Conservation (phyloP, 2,329 filamentous ascomycete species). For the Fusarium haematococcum region DNA sequence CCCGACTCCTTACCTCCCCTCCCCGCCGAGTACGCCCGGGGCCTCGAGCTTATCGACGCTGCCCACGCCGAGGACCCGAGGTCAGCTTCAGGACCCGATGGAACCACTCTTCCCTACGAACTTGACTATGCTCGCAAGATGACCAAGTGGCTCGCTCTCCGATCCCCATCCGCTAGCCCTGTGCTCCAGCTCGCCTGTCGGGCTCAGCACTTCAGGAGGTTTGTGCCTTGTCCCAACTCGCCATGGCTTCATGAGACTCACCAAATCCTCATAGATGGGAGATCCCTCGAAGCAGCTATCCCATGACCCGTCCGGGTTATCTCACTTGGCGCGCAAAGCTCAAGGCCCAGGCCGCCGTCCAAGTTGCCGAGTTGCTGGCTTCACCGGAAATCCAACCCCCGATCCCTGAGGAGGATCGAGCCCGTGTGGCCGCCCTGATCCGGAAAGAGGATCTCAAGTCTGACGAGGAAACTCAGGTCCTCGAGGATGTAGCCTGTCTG, state of each 20-base stretch:
- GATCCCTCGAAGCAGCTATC: constrained; percentile 78
- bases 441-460: constrained; percentile 79
- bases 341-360: constrained; percentile 71
- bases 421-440: constrained; percentile 76
- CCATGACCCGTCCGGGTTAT: constrained; percentile 81
- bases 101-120: constrained; percentile 74
- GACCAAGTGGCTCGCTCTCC: constrained; percentile 76
- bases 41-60: constrained; percentile 77
- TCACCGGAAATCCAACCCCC: constrained; percentile 51
- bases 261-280: constrained; percentile 70
- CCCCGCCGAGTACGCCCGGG: constrained; percentile 58
- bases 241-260: not conserved
- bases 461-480: constrained; percentile 73
- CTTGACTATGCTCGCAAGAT: constrained; percentile 85
- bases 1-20: constrained; percentile 46
- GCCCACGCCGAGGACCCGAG: constrained; percentile 60
- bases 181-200: constrained; percentile 80
- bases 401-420: constrained; percentile 63
- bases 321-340: constrained; percentile 82
- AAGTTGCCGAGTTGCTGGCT: constrained; percentile 66
- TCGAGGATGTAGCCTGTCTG: constrained; percentile 89
- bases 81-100: constrained; percentile 54
- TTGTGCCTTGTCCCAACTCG: not conserved
- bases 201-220: constrained; percentile 84
- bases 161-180: constrained; percentile 72